Base-by-base conservation (phyloP, 305 asterid genomes). In the Fraxinus xanthoxyloides region DNA sequence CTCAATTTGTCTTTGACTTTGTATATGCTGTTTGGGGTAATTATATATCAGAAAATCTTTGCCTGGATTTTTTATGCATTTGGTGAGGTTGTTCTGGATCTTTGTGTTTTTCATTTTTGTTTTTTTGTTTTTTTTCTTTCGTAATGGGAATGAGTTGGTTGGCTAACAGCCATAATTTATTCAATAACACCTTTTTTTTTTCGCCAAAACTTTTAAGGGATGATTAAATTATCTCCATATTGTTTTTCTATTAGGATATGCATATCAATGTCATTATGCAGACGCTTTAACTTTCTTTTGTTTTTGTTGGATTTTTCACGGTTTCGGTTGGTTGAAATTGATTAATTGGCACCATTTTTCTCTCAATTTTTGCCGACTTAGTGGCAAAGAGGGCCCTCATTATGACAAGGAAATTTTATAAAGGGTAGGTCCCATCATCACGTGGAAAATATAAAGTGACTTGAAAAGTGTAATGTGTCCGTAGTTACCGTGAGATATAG, bases 331-430 rank as follows among this genome's bases (percentile, higher is more conserved):
- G 87, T 86, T 72, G 86, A 79, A 76, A 86, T 87, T 85, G 85
- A 85, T 85, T 80, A 82, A 72, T 82, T 82, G 79, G 85, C 79
- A 82, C 81, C 77, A 65, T 65, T 54, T 85, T 84, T 81, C 65
- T 75, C 10, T 65, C 84, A 26, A 75, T 54, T 77, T 86, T 81
- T 86, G 77, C 85, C 87, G 89, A 89, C 83, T 87, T 87, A 78
- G 87, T 86, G 93, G 89, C 76, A 59, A 72, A 77, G 85, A 82
- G 92, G 94, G 89, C 80, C 94, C 97, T 87, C 89, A 79, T 40
- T 77, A 15, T 78, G 85, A 83, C 79, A 77, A 84, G 87, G 77
- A 84, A 76, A 81, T 77, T 82, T 83, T 77, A 78, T 78, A 85
- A 86, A 86, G 87, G 24, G 48, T 80, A 79, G 90, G 91, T 77